These are phyloP conservation scores for Thinopyrum obtusiflorum DNA, from an alignment of 202 grass and related monocot species.

Conservation along the genomic window DNA sequence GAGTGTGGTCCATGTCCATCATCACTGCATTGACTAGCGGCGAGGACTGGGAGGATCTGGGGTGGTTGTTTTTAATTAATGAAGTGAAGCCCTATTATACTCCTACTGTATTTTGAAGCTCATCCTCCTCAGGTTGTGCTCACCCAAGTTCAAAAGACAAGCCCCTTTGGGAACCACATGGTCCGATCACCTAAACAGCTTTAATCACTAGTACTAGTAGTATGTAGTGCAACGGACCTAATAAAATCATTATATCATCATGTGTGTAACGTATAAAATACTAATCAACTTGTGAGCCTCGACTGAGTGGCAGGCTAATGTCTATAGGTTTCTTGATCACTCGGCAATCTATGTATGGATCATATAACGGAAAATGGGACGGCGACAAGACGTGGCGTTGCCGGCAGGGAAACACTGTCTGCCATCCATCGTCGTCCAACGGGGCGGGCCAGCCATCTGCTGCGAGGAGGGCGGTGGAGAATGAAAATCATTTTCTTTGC, in stretches of 20 bases:
- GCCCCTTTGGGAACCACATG: not conserved
- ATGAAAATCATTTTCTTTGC: not conserved
- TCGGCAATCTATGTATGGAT: not conserved
- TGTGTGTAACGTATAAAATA: not conserved
- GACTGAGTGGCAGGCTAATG: not conserved
- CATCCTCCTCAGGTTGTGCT: not conserved
- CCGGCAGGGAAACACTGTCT: not conserved
- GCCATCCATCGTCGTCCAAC: not conserved
- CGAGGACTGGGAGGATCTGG: not conserved
- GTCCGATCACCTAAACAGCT: not conserved
- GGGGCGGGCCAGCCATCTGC: not conserved
- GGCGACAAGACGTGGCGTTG: not conserved
- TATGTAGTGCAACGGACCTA: not conserved
- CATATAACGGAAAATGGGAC: not conserved
- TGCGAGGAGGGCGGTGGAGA: not conserved
- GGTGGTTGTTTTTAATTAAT: not conserved
- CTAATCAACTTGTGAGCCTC: too few species aligned
- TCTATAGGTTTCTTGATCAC: not conserved
- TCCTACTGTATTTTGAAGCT: not conserved
- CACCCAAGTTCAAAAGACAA: not conserved
- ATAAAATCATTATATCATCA: not conserved
- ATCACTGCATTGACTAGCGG: not conserved
- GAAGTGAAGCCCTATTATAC: not conserved
- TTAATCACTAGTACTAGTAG: too few species aligned
- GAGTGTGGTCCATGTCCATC: not conserved